phyloP scores from a whole-genome alignment of 2,329 filamentous ascomycete species.

The Colletotrichum magnum region DNA sequence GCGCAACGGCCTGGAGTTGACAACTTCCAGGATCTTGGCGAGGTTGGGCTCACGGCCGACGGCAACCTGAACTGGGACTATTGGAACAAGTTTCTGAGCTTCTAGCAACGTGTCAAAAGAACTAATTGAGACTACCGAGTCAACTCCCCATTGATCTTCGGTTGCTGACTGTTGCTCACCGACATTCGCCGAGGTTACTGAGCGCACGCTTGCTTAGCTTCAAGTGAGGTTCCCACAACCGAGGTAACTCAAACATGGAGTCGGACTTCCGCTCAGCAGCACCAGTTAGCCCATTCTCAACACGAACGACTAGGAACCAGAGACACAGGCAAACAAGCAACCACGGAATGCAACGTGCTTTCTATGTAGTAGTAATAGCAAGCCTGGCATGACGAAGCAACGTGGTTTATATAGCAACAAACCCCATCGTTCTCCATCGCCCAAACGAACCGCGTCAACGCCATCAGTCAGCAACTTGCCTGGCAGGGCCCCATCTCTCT shows the following conservation, averaged over 20 bases:
- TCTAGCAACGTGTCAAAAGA: neutral
- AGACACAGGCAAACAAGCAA: neutral
- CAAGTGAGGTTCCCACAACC: too few relatives aligned
- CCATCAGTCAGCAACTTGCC: constrained; percentile 30
- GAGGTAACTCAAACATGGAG: too few relatives aligned
- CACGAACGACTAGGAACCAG: neutral
- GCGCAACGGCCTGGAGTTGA: neutral
- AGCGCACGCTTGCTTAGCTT: too few relatives aligned
- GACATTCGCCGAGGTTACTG: too few relatives aligned
- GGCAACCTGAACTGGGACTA: constrained; percentile 32
- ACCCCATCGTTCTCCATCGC: neutral
- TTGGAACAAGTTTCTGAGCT: constrained; percentile 27
- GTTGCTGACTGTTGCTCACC: too few relatives aligned
- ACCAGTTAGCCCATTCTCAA: too few relatives aligned
- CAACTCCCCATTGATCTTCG: too few relatives aligned
- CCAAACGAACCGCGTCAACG: neutral
- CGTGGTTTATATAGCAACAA: neutral
- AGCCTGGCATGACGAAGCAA: neutral
- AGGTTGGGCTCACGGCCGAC: constrained; percentile 3
- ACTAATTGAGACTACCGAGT: neutral
- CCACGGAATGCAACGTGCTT: neutral
- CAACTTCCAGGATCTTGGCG: neutral
- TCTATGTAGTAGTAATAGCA: neutral
- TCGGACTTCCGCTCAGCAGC: too few relatives aligned
- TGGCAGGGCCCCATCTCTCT: constrained; percentile 5